Evolutionary conservation across 495 filamentous ascomycete genomes (phyloP), one percentile per base, ranked within the genome.

Genomic region (Neurospora tetraspora): DNA sequence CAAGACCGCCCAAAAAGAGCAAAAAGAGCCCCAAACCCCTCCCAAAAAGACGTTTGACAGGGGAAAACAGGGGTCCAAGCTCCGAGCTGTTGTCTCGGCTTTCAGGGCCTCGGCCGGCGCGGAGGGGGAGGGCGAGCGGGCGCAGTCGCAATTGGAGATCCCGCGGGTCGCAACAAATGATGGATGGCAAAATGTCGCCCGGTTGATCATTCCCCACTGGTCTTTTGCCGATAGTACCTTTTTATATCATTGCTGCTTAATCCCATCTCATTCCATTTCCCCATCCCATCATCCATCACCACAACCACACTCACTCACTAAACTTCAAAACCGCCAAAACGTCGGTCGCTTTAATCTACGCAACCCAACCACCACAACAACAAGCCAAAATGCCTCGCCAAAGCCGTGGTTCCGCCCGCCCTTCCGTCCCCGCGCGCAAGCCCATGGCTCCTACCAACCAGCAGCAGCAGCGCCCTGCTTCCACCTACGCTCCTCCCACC

Each of bases 331-430:
- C 39, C 65, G 43, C 43, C 71, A 71, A 73, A 61, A 61, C 75
- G 27, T 31, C 59, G 43, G 14, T 70, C 45, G 39, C 71, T 45
- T 68, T 40, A 61, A 61, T 61, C 53, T 61, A 61, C 31, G 23
- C 69, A 69, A 53, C 39, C 69, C 36, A 70, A 45, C 53, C 8
- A 68, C 68, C 47, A 69, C 14, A 39, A 53, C 70, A 73, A 34
- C 40, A 74, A 82, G 61, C 45, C 81, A 87, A 80, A 73, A 95
- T 96, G 92, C 85, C 92, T 90, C 92, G 92, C 85, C 90, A 92
- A 87, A 86, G 87, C 78, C 85, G 89, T 87, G 86, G 88, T 79
- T 87, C 91, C 83, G n/a, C 89, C 74, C 89, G 92, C 75, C 91
- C 92, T 78, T 87, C 90, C 68, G 86, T 88, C 61, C 88, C 91